These are phyloP conservation scores for Mucor sp. DNA, from an alignment of 371 early-diverging fungal species.

Conservation along the genomic window DNA sequence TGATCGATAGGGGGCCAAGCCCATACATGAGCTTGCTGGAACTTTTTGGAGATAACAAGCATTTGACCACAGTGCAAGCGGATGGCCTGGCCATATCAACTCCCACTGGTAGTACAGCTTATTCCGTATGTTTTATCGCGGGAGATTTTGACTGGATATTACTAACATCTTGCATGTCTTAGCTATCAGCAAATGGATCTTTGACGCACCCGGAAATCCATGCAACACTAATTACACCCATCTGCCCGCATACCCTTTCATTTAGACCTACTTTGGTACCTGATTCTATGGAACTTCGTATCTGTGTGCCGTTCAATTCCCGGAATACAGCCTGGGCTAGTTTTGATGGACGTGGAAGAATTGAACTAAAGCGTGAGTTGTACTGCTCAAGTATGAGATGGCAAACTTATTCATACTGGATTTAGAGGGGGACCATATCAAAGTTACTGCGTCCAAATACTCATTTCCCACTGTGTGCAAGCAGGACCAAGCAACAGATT, in stretches of 20 bases:
- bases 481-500: conserved; percentile 75
- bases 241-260: conserved; percentile 94
- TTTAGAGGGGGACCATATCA: conserved; percentile 83
- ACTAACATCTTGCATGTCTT: background rate
- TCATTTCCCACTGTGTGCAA: conserved; percentile 90
- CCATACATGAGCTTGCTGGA: conserved; percentile 90
- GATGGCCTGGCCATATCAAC: conserved; percentile 94
- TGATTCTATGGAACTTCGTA: conserved; percentile 82
- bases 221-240: conserved; percentile 91
- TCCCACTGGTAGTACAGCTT: conserved; percentile 97
- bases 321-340: conserved; percentile 84
- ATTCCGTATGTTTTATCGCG: conserved; percentile 58
- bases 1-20: conserved; percentile 89
- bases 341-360: conserved; percentile 92
- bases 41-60: conserved; percentile 87
- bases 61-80: conserved; percentile 83
- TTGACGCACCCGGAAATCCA: conserved; percentile 94
- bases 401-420: too few species aligned
- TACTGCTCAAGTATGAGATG: background rate
- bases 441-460: conserved; percentile 80
- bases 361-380: conserved; percentile 74
- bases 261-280: conserved; percentile 96
- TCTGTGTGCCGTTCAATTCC: conserved; percentile 77
- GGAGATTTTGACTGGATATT: background rate
- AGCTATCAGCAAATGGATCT: conserved; percentile 92